Conservation (phyloP, 2,329 filamentous ascomycete species). For the Talaromyces sp. region DNA sequence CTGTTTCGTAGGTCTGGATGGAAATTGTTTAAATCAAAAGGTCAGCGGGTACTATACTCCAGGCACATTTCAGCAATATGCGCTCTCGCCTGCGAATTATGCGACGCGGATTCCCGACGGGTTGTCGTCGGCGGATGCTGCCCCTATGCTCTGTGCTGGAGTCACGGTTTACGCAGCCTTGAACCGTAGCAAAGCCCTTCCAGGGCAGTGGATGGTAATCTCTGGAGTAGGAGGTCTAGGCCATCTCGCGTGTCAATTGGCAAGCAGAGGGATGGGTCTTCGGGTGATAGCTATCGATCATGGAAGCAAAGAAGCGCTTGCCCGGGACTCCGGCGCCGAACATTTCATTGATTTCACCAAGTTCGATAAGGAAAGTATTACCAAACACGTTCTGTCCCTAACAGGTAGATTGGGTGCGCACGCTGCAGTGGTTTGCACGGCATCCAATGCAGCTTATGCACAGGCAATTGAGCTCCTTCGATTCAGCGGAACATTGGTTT, state of each 20-base stretch:
- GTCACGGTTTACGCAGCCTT: slow-evolving; percentile 64
- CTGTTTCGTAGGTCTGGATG: slow-evolving; percentile 53
- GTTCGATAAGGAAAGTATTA: slow-evolving; percentile 44
- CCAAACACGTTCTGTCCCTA: slow-evolving; percentile 52
- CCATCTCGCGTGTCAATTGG: slow-evolving; percentile 59
- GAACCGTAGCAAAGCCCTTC: slow-evolving; percentile 54
- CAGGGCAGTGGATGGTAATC: slow-evolving; percentile 58
- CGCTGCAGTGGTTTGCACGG: slow-evolving; percentile 55
- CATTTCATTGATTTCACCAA: slow-evolving; percentile 60
- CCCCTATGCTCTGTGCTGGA: slow-evolving; percentile 64
- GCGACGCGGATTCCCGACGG: slow-evolving; percentile 64
- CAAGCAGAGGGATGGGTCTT: slow-evolving; percentile 55
- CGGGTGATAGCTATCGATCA: slow-evolving; percentile 63
- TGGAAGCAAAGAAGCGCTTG: slow-evolving; percentile 55
- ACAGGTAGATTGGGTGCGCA: slow-evolving; percentile 57
- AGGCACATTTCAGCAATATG: slow-evolving; percentile 69
- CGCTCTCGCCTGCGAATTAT: slow-evolving; percentile 59
- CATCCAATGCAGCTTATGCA: slow-evolving; percentile 47
- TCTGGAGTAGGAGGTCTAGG: slow-evolving; percentile 60
- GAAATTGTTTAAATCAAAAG: slow-evolving; percentile 51
- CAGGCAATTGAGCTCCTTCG: slow-evolving; percentile 46
- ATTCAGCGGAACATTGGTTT: slow-evolving; percentile 49
- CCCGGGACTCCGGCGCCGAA: slow-evolving; percentile 58
- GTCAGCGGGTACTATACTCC: slow-evolving; percentile 64
- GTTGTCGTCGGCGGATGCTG: slow-evolving; percentile 56